Percentiles rank a stretch among this genome's conserved stretches.
phyloP scores from a whole-genome alignment of 2,329 filamentous ascomycete genomes.

The Myriosclerotinia curreyana region DNA sequence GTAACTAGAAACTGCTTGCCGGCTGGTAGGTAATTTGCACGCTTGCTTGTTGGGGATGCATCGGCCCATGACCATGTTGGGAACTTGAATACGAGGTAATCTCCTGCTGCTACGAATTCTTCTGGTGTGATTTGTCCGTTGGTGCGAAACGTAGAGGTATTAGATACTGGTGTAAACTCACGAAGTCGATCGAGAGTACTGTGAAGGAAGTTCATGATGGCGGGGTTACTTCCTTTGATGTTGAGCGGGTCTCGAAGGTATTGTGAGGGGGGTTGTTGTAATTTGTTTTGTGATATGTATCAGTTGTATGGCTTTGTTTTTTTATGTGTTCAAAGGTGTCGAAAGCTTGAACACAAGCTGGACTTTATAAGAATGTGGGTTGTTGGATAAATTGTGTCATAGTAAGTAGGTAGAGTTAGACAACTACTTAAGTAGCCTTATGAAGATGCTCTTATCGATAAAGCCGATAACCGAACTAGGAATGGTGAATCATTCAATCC shows the following conservation, averaged over 20 bases:
- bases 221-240: constrained; percentile 22
- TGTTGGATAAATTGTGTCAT: constrained; percentile 5
- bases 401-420: background rate
- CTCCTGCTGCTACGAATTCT: constrained; percentile 91
- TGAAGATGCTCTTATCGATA: constrained; percentile 22
- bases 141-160: constrained; percentile 88
- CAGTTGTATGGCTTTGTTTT: background rate
- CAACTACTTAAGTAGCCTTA: background rate
- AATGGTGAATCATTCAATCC: constrained; percentile 7
- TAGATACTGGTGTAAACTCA: constrained; percentile 84
- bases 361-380: constrained; percentile 5
- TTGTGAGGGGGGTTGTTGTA: background rate
- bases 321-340: background rate
- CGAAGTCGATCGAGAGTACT: constrained; percentile 89
- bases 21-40: constrained; percentile 75
- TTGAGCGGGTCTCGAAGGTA: constrained; percentile 14
- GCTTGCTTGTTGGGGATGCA: constrained; percentile 75
- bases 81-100: constrained; percentile 99
- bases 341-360: background rate
- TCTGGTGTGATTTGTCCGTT: constrained; percentile 96
- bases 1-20: constrained; percentile 96
- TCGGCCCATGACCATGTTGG: constrained; percentile 97
- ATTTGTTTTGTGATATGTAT: background rate
- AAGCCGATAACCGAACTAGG: constrained; percentile 4
- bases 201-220: constrained; percentile 80